phyloP scores from a whole-genome alignment of 441 rosid genomes.

The Gossypium schwendimanii region DNA sequence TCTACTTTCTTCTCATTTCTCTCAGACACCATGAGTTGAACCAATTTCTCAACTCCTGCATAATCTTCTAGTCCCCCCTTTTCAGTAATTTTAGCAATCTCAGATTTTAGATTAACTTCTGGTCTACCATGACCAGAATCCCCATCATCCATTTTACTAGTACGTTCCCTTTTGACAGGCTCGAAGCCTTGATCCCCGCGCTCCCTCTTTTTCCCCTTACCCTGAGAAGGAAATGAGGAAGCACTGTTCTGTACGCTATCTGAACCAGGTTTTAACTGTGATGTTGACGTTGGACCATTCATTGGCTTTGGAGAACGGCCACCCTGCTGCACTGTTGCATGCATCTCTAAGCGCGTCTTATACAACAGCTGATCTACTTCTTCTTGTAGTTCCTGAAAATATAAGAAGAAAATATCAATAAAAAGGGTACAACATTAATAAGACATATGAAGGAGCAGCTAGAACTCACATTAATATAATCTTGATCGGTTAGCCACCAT shows the following conservation, averaged over 20 bases:
- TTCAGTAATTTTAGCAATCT: slow-evolving; percentile 69
- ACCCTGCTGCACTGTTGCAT: slow-evolving; percentile 65
- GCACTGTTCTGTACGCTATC: slow-evolving; percentile 52
- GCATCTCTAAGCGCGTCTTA: slow-evolving; percentile 70
- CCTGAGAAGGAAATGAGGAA: slow-evolving; percentile 58
- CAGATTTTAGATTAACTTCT: slow-evolving; percentile 57
- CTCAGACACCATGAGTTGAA: slow-evolving; percentile 65
- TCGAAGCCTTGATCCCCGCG: slow-evolving; percentile 72
- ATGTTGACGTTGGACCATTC: slow-evolving; percentile 67
- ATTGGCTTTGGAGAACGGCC: slow-evolving; percentile 80
- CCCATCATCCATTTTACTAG: slow-evolving; percentile 51
- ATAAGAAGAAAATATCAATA: background rate
- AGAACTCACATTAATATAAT: slow-evolving; percentile 66
- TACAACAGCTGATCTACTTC: slow-evolving; percentile 70
- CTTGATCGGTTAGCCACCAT: slow-evolving; percentile 95
- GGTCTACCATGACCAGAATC: slow-evolving; percentile 44
- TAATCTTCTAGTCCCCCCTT: slow-evolving; percentile 73
- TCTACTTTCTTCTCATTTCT: slow-evolving; percentile 68
- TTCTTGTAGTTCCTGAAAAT: slow-evolving; percentile 62
- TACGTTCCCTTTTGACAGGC: slow-evolving; percentile 65
- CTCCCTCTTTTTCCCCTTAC: slow-evolving; percentile 91
- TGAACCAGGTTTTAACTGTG: slow-evolving; percentile 58
- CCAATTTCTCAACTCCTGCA: slow-evolving; percentile 74
- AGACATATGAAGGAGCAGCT: background rate
- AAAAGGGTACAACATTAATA: background rate